Percentiles rank a stretch among this genome's conserved stretches.
Conservation (phyloP, 164 flowering plant species). For the Protea cynaroides region DNA sequence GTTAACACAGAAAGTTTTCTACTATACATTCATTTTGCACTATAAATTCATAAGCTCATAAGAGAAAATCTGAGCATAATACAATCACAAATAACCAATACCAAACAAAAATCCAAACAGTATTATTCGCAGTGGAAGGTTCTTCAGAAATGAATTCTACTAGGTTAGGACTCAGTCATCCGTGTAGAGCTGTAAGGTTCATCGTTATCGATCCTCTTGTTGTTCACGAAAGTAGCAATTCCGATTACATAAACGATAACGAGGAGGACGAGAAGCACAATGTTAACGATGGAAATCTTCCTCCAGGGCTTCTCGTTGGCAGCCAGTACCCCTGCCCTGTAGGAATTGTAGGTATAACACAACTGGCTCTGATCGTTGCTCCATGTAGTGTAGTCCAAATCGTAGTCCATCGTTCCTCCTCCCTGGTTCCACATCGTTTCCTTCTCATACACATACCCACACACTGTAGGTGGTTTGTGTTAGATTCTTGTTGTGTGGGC, state of each 20-base stretch:
- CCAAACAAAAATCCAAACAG: no score
- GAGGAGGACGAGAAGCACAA: conserved; percentile 57
- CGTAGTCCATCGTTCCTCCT: conserved; percentile 22
- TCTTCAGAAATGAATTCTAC: no score
- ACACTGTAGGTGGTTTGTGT: conserved; percentile 84
- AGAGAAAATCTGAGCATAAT: no score
- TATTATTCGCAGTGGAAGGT: no score
- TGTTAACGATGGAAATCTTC: conserved; percentile 79
- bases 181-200: no score
- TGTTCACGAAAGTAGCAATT: conserved; percentile 45
- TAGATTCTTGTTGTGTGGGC: no score
- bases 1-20: no score
- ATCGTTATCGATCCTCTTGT: no score
- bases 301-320: conserved; percentile 90
- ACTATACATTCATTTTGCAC: no score
- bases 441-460: conserved; percentile 52
- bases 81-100: no score
- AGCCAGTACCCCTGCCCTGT: conserved; percentile 86
- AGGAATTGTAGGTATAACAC: conserved; percentile 79
- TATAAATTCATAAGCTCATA: no score
- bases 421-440: conserved; percentile 64
- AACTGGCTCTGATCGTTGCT: conserved; percentile 66
- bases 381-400: conserved; percentile 58
- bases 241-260: conserved; percentile 65
- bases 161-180: no score